Evolutionary conservation across 225 moss, liverwort and hornwort genomes (phyloP).

Genomic region (Physcomitrium patens): DNA sequence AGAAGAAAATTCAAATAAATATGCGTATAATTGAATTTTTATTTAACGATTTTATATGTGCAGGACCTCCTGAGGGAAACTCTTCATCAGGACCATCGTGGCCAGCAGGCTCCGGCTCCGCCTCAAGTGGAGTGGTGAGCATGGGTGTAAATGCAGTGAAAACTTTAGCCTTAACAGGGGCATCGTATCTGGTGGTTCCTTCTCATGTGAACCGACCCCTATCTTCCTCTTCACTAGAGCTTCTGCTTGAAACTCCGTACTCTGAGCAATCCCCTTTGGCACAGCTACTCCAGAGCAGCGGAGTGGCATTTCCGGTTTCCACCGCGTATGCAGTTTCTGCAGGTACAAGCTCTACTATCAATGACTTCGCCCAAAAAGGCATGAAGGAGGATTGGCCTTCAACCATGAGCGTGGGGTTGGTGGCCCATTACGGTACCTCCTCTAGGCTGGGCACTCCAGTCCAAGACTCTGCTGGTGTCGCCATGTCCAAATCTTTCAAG

Average conservation of each 20-base stretch:
- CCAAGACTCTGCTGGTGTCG: slow-evolving; percentile 29
- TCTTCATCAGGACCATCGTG: slow-evolving; percentile 62
- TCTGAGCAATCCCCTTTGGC: slow-evolving; percentile 48
- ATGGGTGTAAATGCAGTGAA: slow-evolving; percentile 68
- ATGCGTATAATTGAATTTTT: not conserved
- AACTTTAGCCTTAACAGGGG: slow-evolving; percentile 74
- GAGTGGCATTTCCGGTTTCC: slow-evolving; percentile 62
- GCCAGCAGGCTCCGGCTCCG: slow-evolving; percentile 63
- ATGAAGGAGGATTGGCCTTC: slow-evolving; percentile 97
- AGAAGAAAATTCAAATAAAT: not conserved
- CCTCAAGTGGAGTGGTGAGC: slow-evolving; percentile 54
- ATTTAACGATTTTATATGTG: not conserved
- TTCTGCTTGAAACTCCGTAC: slow-evolving; percentile 36
- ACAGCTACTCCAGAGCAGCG: slow-evolving; percentile 67
- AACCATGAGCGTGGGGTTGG: slow-evolving; percentile 75
- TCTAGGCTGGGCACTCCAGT: slow-evolving; percentile 34
- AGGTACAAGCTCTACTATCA: slow-evolving; percentile 44
- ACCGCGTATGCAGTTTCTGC: slow-evolving; percentile 81
- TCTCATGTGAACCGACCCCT: slow-evolving; percentile 47
- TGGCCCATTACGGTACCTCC: slow-evolving; percentile 74
- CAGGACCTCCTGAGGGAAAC: slow-evolving; percentile 71
- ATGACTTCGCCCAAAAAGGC: slow-evolving; percentile 69
- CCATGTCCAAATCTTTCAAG: slow-evolving; percentile 42
- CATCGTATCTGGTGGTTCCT: slow-evolving; percentile 78
- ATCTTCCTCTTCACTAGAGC: slow-evolving; percentile 37